These are phyloP conservation scores for Parietaria judaica DNA, from an alignment of 306 rosid species.

Conservation along the genomic window DNA sequence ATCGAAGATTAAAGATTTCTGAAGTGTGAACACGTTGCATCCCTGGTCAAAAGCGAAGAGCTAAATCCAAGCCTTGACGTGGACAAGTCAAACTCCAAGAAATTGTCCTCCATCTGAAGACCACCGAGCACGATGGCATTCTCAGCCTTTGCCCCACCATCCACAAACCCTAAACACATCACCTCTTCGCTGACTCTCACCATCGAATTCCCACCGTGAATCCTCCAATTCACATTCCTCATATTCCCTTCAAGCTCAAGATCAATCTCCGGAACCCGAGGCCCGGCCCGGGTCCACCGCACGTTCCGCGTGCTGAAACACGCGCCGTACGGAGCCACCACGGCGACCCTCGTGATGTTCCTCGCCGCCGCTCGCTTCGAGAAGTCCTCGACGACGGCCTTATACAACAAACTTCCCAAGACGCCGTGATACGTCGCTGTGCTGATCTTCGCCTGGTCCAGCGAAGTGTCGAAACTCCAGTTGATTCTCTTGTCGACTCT, in stretches of 20 bases:
- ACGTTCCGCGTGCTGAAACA: constrained; percentile 29
- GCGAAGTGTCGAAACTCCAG: constrained; percentile 10
- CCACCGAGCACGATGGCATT: constrained; percentile 53
- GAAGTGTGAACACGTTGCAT: constrained; percentile 41
- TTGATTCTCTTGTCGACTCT: constrained; percentile 16
- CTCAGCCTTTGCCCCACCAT: constrained; percentile 13
- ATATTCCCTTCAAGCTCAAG: constrained; percentile 12
- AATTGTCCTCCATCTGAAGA: constrained; percentile 47
- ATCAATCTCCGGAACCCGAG: constrained; percentile 26
- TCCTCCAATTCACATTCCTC: constrained; percentile 21
- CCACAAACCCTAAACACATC: constrained; percentile 32
- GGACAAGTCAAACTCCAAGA: constrained; percentile 42
- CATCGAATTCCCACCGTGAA: constrained; percentile 32
- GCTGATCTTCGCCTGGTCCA: constrained; percentile 32
- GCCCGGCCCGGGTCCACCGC: constrained; percentile 14
- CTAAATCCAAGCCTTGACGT: constrained; percentile 44
- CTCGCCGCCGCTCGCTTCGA: constrained; percentile 15
- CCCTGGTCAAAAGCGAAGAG: constrained; percentile 29
- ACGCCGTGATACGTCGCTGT: constrained; percentile 14
- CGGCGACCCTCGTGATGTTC: constrained; percentile 24
- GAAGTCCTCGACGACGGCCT: constrained; percentile 21
- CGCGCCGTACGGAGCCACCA: constrained; percentile 28
- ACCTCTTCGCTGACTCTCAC: constrained; percentile 19
- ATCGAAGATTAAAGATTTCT: constrained; percentile 7
- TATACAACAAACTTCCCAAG: constrained; percentile 16